A percentile compares a stretch with the other conserved stretches of the same genome.
phyloP scores from a whole-genome alignment of 306 rosid genomes.

The Prunus padus region DNA sequence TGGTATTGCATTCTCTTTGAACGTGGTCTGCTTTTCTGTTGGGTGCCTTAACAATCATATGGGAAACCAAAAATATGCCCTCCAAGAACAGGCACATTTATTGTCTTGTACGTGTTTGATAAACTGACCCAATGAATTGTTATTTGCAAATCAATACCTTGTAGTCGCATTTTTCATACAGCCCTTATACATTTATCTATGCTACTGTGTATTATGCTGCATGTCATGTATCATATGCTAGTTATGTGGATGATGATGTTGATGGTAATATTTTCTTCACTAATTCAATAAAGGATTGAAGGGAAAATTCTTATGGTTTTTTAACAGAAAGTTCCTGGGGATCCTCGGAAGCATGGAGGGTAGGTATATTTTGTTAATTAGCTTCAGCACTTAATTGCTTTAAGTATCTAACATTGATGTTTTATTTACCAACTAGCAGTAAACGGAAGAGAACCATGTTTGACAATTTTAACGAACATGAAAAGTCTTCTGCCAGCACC shows the following conservation, averaged over 20 bases:
- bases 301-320: neutral
- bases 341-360: constrained; percentile 4
- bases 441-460: constrained; percentile 17
- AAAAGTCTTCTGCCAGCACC: constrained; percentile 12
- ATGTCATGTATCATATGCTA: neutral
- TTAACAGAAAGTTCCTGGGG: neutral
- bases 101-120: neutral
- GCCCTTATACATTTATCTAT: neutral
- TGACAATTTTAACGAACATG: neutral
- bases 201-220: neutral
- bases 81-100: neutral
- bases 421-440: neutral
- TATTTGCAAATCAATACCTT: neutral
- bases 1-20: no score
- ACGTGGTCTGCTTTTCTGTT: neutral
- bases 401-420: neutral
- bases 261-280: neutral
- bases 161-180: neutral
- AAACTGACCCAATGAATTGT: neutral
- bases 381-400: neutral
- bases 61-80: neutral
- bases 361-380: neutral
- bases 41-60: neutral
- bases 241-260: neutral
- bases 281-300: neutral